phyloP scores from a whole-genome alignment of 2,329 filamentous ascomycete species.

The Microdochium nivale region DNA sequence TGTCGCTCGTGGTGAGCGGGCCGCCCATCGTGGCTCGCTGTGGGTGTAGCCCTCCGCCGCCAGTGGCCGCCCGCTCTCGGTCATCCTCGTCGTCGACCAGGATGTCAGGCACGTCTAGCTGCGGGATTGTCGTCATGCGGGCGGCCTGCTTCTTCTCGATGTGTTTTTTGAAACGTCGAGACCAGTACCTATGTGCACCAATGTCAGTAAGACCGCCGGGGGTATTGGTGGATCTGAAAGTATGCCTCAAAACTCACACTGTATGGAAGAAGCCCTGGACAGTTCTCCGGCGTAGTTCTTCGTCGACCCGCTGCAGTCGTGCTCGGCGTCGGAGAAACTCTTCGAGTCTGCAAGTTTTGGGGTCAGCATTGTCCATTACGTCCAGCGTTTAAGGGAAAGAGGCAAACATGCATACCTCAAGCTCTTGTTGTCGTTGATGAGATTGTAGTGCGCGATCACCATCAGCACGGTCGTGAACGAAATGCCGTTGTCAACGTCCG shows the following conservation, averaged over 20 bases:
- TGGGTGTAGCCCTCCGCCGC: neutral
- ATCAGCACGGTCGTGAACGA: constrained; percentile 88
- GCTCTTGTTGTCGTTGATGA: constrained; percentile 96
- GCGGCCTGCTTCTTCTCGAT: constrained; percentile 64
- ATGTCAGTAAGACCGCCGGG: constrained; percentile 9
- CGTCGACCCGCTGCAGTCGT: constrained; percentile 85
- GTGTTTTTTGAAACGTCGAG: constrained; percentile 69
- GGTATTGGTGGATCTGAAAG: neutral
- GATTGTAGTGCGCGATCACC: constrained; percentile 96
- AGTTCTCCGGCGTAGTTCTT: constrained; percentile 82
- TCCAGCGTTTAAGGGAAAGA: constrained; percentile 4
- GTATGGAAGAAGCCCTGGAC: constrained; percentile 96
- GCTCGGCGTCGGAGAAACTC: constrained; percentile 89
- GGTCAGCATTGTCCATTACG: constrained; percentile 7
- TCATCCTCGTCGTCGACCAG: constrained; percentile 73
- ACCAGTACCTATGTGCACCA: constrained; percentile 59
- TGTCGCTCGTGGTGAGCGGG: constrained; percentile 9
- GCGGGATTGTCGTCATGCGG: constrained; percentile 69
- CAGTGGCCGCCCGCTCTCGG: constrained; percentile 14
- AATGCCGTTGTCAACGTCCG: constrained; percentile 82
- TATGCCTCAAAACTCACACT: constrained; percentile 39
- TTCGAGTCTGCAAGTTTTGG: constrained; percentile 75
- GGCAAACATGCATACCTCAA: constrained; percentile 49
- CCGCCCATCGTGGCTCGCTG: constrained; percentile 20
- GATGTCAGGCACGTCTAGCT: constrained; percentile 82